Base-by-base conservation (phyloP, 176 grass and related monocot species). In the Juncus effusus region DNA sequence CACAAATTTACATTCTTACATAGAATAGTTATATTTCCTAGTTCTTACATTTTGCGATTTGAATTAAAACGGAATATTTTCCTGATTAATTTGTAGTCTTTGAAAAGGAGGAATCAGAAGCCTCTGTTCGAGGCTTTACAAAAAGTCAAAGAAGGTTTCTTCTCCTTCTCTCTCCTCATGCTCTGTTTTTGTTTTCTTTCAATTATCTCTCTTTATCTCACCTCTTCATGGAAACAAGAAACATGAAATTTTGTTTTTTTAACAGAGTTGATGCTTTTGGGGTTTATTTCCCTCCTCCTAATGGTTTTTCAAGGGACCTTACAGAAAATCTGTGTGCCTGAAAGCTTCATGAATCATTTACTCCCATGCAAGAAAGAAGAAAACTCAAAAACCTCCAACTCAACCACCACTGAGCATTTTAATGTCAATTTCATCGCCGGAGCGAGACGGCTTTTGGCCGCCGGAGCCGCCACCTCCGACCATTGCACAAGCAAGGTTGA, bases 201-300 rank as follows among this genome's bases (percentile, higher is more conserved):
- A 28, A 28, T 28, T 28, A 28, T 28, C 19, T 28, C 19, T 28
- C 19, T 28, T 28, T 28, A 28, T 28, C 19, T 28, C 19, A 28
- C 19, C 19, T 28, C 9, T 9, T 47, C 44, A 47, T 47, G 44
- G 44, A 11, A 56, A 56, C 1, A 13, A n/a, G 12, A 7, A 4
- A 6, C 14, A 35, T 16, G 39, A 4, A 9, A 56, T 47, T 51
- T 11, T 62, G 12, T 7, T 14, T 44, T 54, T 19, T 11, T 52
- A 16, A 7, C 57, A 84, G 81, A 84, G 50, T 57, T 84, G 61
- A 84, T 84, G 81, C 67, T 84, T 60, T 19, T 84, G 69, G 81
- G 76, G 14, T 79, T 84, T 69, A 79, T 84, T 53, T 84, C 76
- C 12, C 75, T 84, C 13, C 19, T 78, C 53, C 44, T 84, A 4